Evolutionary conservation across 805 yeast species (phyloP).

Genomic region (Ogataea ganodermae): DNA sequence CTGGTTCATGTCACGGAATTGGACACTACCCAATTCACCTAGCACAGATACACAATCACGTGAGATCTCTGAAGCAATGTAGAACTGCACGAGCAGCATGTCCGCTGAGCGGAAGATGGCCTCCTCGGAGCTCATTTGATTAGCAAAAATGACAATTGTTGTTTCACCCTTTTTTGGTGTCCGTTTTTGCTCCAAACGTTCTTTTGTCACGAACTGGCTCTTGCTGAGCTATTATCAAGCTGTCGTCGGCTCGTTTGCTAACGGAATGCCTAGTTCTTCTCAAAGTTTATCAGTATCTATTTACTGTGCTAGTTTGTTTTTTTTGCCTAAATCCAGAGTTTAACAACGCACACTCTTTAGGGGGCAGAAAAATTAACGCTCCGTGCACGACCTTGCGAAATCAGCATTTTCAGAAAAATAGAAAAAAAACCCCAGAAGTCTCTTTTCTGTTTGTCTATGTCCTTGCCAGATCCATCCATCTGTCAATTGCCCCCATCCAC

Average conservation of each 20-base stretch:
- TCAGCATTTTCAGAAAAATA: background rate
- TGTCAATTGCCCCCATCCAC: background rate
- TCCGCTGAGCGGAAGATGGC: slow-evolving; percentile 71
- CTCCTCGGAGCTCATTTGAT: slow-evolving; percentile 23
- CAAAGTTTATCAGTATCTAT: background rate
- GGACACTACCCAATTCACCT: slow-evolving; percentile 84
- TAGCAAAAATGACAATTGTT: background rate
- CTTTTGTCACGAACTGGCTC: background rate
- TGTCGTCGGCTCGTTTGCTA: no score
- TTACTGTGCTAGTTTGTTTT: background rate
- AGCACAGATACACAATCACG: slow-evolving; percentile 82
- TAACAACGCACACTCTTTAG: slow-evolving; percentile 4
- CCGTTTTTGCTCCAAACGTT: no score
- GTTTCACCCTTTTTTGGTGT: slow-evolving; percentile 36
- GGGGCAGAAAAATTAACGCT: background rate
- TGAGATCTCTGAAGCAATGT: slow-evolving; percentile 86
- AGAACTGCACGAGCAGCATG: slow-evolving; percentile 91
- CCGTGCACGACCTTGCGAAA: background rate
- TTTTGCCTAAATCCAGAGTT: background rate
- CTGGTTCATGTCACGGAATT: slow-evolving; percentile 85
- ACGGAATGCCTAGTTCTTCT: no score
- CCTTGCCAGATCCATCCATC: no score
- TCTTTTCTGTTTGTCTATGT: no score
- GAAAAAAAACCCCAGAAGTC: background rate
- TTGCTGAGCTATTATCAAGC: no score